Evolutionary conservation across 345 rosid species (phyloP).

Genomic region (Ceriops tagal): DNA sequence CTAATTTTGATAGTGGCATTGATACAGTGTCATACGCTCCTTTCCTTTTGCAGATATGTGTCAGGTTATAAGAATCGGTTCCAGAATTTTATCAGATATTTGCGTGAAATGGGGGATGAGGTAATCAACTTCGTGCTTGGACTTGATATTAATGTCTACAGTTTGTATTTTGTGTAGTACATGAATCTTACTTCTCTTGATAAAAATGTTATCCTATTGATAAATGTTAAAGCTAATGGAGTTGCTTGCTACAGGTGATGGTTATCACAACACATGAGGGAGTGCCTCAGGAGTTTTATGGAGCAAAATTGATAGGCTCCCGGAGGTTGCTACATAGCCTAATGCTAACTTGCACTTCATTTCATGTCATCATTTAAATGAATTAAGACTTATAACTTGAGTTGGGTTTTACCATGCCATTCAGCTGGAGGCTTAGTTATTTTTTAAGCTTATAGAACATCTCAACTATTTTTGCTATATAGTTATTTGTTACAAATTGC

Average conservation of each 20-base stretch:
- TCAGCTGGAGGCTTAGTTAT: background rate
- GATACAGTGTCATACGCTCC: conserved; percentile 9
- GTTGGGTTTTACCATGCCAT: background rate
- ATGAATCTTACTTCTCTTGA: background rate
- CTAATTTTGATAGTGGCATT: background rate
- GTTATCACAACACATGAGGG: conserved; percentile 99
- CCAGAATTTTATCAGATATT: conserved; percentile 89
- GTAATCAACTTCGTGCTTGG: conserved; percentile 30
- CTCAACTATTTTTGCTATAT: background rate
- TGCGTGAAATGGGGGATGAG: conserved; percentile 99
- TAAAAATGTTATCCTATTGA: background rate
- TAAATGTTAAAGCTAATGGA: conserved; percentile 6
- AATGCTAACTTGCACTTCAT: background rate
- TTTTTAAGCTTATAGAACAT: background rate
- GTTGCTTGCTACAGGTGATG: conserved; percentile 53
- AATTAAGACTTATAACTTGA: background rate
- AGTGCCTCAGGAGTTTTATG: conserved; percentile 89
- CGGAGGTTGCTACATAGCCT: conserved; percentile 50
- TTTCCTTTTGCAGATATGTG: conserved; percentile 66
- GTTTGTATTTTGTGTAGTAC: background rate
- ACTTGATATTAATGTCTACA: background rate
- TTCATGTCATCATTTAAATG: background rate
- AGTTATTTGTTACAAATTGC: background rate
- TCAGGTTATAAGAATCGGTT: conserved; percentile 96
- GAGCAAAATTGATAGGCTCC: conserved; percentile 94